Evolutionary conservation across 108 stramenopile genomes (phyloP).

Genomic region (Pelagomonas calceolata): DNA sequence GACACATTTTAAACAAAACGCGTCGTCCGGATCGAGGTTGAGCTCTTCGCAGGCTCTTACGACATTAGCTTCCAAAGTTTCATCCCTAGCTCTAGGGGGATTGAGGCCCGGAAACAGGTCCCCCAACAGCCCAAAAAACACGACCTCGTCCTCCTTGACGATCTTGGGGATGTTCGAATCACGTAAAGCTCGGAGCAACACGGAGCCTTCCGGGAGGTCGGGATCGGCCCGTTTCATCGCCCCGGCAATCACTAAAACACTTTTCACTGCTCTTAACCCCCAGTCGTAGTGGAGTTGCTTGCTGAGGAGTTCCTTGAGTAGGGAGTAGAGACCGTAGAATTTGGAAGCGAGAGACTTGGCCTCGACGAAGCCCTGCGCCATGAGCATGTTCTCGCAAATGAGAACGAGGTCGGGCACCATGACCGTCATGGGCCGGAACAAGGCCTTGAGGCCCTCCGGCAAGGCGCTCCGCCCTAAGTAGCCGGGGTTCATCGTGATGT

Average conservation of each 20-base stretch:
- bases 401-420: constrained; percentile 63
- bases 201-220: constrained; percentile 26
- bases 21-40: constrained; percentile 47
- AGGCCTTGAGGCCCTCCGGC: constrained; percentile 59
- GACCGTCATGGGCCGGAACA: constrained; percentile 64
- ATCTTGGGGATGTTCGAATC: constrained; percentile 53
- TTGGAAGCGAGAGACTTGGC: constrained; percentile 54
- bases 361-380: constrained; percentile 54
- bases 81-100: constrained; percentile 38
- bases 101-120: constrained; percentile 49
- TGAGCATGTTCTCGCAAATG: constrained; percentile 65
- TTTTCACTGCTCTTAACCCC: constrained; percentile 63
- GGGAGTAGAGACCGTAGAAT: constrained; percentile 54
- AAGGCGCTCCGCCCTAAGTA: constrained; percentile 59
- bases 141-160: constrained; percentile 38
- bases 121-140: constrained; percentile 53
- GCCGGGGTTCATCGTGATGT: constrained; percentile 69
- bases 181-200: constrained; percentile 42
- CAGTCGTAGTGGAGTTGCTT: constrained; percentile 63
- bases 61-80: constrained; percentile 26
- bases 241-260: constrained; percentile 57
- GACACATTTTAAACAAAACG: constrained; percentile 36
- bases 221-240: constrained; percentile 50
- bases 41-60: constrained; percentile 33
- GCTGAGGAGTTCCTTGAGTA: constrained; percentile 49